Evolutionary conservation across 257 asterid species (phyloP).

Genomic region (Plectranthus barbatus): DNA sequence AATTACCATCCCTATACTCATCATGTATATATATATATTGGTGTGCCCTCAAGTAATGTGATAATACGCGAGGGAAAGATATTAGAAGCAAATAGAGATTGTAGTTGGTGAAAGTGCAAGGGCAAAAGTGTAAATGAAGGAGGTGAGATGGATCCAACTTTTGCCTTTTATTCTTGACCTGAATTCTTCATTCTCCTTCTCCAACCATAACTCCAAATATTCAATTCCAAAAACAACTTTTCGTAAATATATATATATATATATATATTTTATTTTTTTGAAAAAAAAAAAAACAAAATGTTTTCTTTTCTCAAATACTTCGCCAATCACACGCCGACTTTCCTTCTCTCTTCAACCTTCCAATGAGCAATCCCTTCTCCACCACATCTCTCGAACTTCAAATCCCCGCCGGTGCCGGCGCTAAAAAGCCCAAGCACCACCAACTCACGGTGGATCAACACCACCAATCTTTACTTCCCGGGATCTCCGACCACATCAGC

Average conservation of each 20-base stretch:
- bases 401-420: too few species aligned
- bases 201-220: neutral
- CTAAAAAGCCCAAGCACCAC: too few species aligned
- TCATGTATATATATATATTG: too few species aligned
- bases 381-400: conserved; percentile 15
- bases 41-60: too few species aligned
- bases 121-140: neutral
- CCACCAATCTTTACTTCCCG: too few species aligned
- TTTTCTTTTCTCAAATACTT: neutral
- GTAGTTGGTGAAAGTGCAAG: neutral
- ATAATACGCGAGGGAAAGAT: too few species aligned
- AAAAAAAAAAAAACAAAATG: neutral
- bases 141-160: conserved; percentile 36
- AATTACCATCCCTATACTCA: too few species aligned
- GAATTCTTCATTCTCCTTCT: neutral
- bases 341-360: neutral
- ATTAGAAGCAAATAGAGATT: too few species aligned
- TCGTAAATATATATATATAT: too few species aligned
- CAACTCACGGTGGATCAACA: too few species aligned
- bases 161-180: conserved; percentile 39
- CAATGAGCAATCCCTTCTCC: conserved; percentile 41
- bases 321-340: neutral
- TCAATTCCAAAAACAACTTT: neutral
- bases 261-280: too few species aligned
- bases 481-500: too few species aligned